Base-by-base conservation (phyloP, 352 stramenopile species). In the Phytophthora meadii region DNA sequence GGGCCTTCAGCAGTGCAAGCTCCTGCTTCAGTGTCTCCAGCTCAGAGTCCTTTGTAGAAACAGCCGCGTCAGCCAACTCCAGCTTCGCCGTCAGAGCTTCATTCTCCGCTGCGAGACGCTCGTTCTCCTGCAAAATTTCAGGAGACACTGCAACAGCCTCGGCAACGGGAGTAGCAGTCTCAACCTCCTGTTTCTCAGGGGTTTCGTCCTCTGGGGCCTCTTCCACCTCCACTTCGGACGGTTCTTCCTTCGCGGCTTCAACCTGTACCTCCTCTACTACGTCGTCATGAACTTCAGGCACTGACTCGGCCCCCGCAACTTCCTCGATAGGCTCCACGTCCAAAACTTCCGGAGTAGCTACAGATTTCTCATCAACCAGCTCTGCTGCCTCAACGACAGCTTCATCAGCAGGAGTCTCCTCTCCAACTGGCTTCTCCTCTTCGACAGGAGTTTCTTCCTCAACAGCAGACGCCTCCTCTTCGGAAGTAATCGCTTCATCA, bases 61-160 rank as follows among this genome's bases (percentile, higher is more conserved):
- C 50, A 19, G 28, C 40, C 10, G 40, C 44, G n/a, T 81, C 60
- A 14, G 66, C 62, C 1, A 44, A 17, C 17, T 68, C 52, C 25
- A 91, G 60, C 49, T 86, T 71, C 9, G 72, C 55, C 22, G 54
- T 45, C 49, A 90, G 42, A 39, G 60, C 49, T 11, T 76, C 66
- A 24, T 83, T 87, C 54, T 88, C 70, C 15, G 48, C 48, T n/a
- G 55, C 51, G 42, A 83, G 57, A 14, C 71, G 68, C 45, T 80
- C 68, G 37, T 85, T 90, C 56, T 82, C 70, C 45, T 79, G 49
- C 40, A 71, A 24, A 37, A 88, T 44, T 6, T 76, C 75, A 1
- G 50, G 45, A 6, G 66, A 79, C 27, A 64, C 53, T 1, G 42
- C 37, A 17, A 32, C 27, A 2, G 11, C 17, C 34, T 65, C 54